phyloP scores from a whole-genome alignment of 108 stramenopile species.

The Aurantiochytrium sp. region DNA sequence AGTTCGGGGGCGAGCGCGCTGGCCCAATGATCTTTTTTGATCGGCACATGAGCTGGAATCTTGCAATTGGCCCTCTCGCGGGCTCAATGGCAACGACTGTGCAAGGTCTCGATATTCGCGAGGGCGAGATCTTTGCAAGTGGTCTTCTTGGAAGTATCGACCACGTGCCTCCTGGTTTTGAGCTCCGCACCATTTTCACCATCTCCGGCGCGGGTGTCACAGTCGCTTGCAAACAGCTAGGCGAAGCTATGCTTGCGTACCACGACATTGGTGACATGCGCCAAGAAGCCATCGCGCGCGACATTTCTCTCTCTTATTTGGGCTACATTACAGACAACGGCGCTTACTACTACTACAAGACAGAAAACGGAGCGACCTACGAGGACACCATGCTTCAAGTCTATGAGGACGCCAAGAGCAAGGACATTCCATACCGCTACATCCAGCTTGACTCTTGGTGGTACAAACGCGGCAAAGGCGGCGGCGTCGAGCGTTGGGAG shows the following conservation, averaged over 20 bases:
- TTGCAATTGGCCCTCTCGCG: not conserved
- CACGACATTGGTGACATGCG: not conserved
- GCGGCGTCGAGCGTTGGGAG: conserved; percentile 37
- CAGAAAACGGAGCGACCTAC: conserved; percentile 19
- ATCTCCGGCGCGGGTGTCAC: not conserved
- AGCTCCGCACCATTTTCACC: not conserved
- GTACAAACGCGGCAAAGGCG: conserved; percentile 24
- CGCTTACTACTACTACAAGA: conserved; percentile 44
- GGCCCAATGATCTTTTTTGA: not conserved
- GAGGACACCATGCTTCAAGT: conserved; percentile 27
- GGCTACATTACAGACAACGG: conserved; percentile 44
- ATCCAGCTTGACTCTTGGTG: conserved; percentile 43
- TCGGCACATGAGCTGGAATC: not conserved
- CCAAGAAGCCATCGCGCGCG: not conserved
- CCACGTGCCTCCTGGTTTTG: not conserved
- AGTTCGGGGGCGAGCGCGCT: not conserved
- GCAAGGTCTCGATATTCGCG: not conserved
- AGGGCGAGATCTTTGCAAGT: not conserved
- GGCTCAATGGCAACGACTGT: not conserved
- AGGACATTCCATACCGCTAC: conserved; percentile 25
- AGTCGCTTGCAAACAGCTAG: not conserved
- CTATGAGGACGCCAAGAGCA: not conserved
- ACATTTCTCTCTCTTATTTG: not conserved
- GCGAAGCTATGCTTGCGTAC: not conserved
- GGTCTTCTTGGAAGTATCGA: not conserved